Conservation (phyloP, 345 rosid species). For the Euphorbia pulcherrima region DNA sequence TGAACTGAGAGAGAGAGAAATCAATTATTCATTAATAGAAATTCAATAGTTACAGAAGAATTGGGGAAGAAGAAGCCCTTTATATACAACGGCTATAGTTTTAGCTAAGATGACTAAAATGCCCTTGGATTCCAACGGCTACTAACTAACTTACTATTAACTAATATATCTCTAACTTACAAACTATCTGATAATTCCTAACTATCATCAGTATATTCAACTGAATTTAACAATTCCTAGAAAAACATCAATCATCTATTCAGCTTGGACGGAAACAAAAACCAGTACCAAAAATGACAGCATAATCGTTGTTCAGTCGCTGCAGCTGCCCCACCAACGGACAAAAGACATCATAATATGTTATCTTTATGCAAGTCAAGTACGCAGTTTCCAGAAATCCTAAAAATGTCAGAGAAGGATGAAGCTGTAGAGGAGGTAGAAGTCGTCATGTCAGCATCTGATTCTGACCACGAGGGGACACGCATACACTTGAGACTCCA, state of each 20-base stretch:
- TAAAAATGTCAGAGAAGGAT: constrained; percentile 63
- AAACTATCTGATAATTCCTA: no score
- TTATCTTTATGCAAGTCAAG: constrained; percentile 79
- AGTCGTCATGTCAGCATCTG: constrained; percentile 29
- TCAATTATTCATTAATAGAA: no score
- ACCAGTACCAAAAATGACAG: constrained; percentile 64
- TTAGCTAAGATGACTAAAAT: no score
- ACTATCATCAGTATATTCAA: background rate
- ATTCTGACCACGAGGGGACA: constrained; percentile 42
- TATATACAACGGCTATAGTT: no score
- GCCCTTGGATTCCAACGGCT: no score
- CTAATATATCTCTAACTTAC: no score
- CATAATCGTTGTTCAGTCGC: constrained; percentile 78
- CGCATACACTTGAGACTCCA: constrained; percentile 50
- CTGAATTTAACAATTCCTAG: background rate
- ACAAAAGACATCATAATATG: constrained; percentile 67
- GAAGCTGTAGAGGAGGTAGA: constrained; percentile 53
- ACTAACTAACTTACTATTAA: no score
- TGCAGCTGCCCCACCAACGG: constrained; percentile 78
- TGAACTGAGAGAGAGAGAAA: no score
- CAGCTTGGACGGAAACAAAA: background rate
- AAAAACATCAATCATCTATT: background rate
- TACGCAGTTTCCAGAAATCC: constrained; percentile 80
- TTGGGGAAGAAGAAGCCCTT: no score
- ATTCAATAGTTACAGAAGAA: no score